Base-by-base conservation (phyloP, 2,329 filamentous ascomycete genomes). In the Didymella lethalis region DNA sequence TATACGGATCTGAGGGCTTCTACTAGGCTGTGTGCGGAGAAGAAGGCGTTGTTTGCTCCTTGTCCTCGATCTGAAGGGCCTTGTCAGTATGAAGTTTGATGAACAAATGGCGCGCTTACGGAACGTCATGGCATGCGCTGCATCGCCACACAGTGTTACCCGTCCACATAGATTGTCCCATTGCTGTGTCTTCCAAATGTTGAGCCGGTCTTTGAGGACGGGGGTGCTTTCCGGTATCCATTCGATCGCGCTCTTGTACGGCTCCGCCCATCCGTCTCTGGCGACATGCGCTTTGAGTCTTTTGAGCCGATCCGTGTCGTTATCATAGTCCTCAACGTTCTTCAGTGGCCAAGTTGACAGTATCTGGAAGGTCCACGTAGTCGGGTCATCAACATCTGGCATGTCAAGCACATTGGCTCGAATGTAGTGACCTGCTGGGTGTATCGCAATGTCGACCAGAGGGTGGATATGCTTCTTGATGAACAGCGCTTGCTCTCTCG, bases 51-150 rank as follows among this genome's bases (percentile, higher is more conserved):
- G 47, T 77, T 78, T 18, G 75, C 68, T 7, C 74, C 74, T 62
- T 77, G 75, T 0, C 74, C 75, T n/a, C 75, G 74, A 48, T 78
- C 72, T 76, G 40, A 4, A 2, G n/a, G 2, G 3, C 1, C 1
- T 26, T 6, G 44, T 61, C 4, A 62, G 60, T 16, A 34, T 4
- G 5, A 2, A 18, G 18, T 2, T 26, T 11, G 11, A 40, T 16
- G 20, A 6, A 7, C 36, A 11, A 43, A 20, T 3, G 18, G 31
- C 16, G 31, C 1, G 38, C 72, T 47, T 64, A 74, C 69, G 75
- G 16, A 76, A 76, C 0, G 76, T 77, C 77, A 79, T 79, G 3
- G 77, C 71, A 62, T 78, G 76, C n/a, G 76, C 77, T 31, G 75
- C 74, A 56, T 78, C 77, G 2, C 76, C 77, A 16, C 72, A 74